Percentiles rank a stretch among this genome's conserved stretches.
Evolutionary conservation across 2,329 filamentous ascomycete genomes (phyloP).

Genomic region (Fusarium musae): DNA sequence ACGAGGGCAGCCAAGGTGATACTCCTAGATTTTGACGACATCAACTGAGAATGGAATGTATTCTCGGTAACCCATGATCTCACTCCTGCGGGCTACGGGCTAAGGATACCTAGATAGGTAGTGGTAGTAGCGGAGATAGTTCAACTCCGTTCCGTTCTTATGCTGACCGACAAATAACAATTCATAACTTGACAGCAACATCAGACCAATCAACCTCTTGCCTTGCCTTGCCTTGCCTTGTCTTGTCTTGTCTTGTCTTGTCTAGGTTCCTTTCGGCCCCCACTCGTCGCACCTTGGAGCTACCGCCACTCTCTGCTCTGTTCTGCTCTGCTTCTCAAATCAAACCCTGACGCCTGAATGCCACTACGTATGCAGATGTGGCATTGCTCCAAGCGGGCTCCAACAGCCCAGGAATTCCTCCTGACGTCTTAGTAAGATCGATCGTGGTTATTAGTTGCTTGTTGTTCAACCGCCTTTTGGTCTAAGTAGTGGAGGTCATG

Average conservation of each 20-base stretch:
- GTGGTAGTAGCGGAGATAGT: not conserved
- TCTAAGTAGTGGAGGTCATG: not conserved
- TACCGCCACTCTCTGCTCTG: conserved; percentile 11
- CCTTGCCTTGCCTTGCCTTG: conserved; percentile 1
- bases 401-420: conserved; percentile 1
- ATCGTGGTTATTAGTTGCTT: not conserved
- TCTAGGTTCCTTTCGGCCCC: conserved; percentile 20
- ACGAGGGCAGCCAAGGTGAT: conserved; percentile 6
- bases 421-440: not conserved
- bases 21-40: conserved; percentile 12
- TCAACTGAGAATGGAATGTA: conserved; percentile 20
- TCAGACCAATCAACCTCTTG: conserved; percentile 3
- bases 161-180: conserved; percentile 14
- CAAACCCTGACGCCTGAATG: not conserved
- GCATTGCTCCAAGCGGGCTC: conserved; percentile 12
- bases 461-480: not conserved
- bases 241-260: not conserved
- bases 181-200: not conserved
- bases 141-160: not conserved
- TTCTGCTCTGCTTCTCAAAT: not conserved
- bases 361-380: not conserved
- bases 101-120: not conserved
- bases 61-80: conserved; percentile 37
- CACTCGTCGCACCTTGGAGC: conserved; percentile 23
- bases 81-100: not conserved